Percentiles rank a stretch among this genome's conserved stretches.
Conservation (phyloP, 1,139 yeast genomes). For the Yamadazyma trypodendri region DNA sequence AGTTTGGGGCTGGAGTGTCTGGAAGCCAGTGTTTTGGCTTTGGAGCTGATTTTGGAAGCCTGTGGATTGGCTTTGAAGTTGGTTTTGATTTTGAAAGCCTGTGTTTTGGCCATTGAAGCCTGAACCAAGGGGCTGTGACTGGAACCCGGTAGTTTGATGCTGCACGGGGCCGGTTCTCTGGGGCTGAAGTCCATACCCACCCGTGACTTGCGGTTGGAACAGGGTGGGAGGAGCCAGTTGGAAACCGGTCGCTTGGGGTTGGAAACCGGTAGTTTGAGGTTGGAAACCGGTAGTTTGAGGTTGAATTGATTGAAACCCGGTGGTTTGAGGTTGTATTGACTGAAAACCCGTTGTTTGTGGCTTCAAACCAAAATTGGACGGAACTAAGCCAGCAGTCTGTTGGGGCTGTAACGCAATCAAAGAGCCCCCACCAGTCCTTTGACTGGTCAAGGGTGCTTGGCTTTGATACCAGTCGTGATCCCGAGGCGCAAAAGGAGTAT, state of each 20-base stretch:
- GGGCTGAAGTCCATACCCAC: constrained; percentile 19
- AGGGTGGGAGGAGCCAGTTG: constrained; percentile 22
- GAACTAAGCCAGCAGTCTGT: constrained; percentile 47
- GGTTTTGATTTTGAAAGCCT: constrained; percentile 37
- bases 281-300: constrained; percentile 30
- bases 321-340: constrained; percentile 29
- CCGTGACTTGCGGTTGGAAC: constrained; percentile 30
- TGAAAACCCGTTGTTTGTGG: constrained; percentile 31
- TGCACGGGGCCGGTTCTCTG: constrained; percentile 31
- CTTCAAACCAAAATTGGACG: constrained; percentile 19
- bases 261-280: constrained; percentile 35
- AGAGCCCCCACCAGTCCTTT: constrained; percentile 45
- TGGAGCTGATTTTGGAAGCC: constrained; percentile 18
- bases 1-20: constrained; percentile 33
- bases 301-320: constrained; percentile 35
- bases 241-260: constrained; percentile 35
- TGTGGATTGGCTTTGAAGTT: constrained; percentile 34
- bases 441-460: constrained; percentile 26
- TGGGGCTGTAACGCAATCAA: constrained; percentile 49
- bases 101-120: constrained; percentile 35
- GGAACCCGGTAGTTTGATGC: constrained; percentile 23
- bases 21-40: constrained; percentile 13
- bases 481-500: constrained; percentile 45
- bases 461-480: constrained; percentile 29
- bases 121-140: too few relatives aligned